Base-by-base conservation (phyloP, 2,329 filamentous ascomycete species). In the Cladosporium halotolerans region DNA sequence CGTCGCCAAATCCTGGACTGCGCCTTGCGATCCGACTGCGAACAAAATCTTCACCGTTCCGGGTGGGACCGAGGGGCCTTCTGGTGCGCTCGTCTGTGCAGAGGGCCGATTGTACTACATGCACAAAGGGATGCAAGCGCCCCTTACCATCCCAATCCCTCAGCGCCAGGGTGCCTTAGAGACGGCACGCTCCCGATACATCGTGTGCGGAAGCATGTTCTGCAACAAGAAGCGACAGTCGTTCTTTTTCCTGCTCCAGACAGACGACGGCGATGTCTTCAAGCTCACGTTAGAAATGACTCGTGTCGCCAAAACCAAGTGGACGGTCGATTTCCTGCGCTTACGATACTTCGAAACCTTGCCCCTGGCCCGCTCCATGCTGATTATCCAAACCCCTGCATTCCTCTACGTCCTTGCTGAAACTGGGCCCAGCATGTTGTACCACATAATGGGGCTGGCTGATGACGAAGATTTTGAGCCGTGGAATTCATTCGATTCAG, bases 301-400 rank as follows among this genome's bases (percentile, higher is more conserved):
- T 9, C 86, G 91, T 61, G 88, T 87, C 44, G 89, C 86, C 10
- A 84, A 89, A 55, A 77, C 85, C 1, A 92, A 88, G 0, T 86
- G 87, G 31, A 88, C 93, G 65, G 91, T 97, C 2, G 82, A 81
- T 63, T 80, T 84, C 55, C 75, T 99, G 54, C 93, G 89, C 69
- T 88, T 99, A 72, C 96, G 96, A 69, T 99, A 97, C 70, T 99
- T 97, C 63, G 93, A 99, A 64, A 99, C 93, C 0, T 87, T 96
- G 3, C 92, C 95, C 0, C 78, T 95, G 36, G 89, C 91, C 0
- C 85, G 88, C 0, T 95, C 82, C 66, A 79, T 99, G 42, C 89
- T 90, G 68, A 96, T 99, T 60, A 72, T 99, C 60, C 96, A 96
- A 73, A 96, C 90, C 60, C 23, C 23, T 28, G 95, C 93, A 28